A percentile compares a stretch with the other conserved stretches of the same genome.
Evolutionary conservation across 768 basidiomycete species (phyloP).

Genomic region (Hortiboletus flavorubellus): DNA sequence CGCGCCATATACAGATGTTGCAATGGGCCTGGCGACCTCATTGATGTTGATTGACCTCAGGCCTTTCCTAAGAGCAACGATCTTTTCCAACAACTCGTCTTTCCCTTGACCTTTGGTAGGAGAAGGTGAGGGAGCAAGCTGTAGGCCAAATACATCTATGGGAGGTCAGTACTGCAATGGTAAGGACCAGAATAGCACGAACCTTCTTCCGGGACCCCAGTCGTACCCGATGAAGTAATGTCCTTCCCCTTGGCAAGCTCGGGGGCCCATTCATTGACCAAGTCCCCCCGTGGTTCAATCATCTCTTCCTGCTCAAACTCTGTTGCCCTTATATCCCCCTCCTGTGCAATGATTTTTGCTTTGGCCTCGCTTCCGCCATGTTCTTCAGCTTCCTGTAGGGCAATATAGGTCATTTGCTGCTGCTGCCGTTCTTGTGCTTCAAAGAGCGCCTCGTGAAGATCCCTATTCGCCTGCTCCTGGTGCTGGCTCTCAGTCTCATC

Average conservation of each 20-base stretch:
- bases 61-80: slow-evolving; percentile 55
- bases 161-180: slow-evolving; percentile 3
- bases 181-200: neutral
- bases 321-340: neutral
- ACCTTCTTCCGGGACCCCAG: slow-evolving; percentile 25
- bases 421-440: neutral
- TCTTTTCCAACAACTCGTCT: slow-evolving; percentile 44
- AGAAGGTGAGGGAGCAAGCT: slow-evolving; percentile 34
- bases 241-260: slow-evolving; percentile 2
- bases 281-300: neutral
- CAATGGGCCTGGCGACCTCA: slow-evolving; percentile 44
- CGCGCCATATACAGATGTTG: slow-evolving; percentile 31
- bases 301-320: slow-evolving; percentile 1
- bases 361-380: neutral
- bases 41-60: slow-evolving; percentile 61
- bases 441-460: neutral
- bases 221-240: neutral
- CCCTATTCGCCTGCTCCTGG: slow-evolving; percentile 13
- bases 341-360: neutral
- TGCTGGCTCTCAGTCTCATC: slow-evolving; percentile 29
- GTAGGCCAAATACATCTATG: slow-evolving; percentile 58
- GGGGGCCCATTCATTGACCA: neutral
- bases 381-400: slow-evolving; percentile 1
- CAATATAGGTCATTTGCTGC: neutral
- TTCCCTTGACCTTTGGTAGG: slow-evolving; percentile 38